Conservation (phyloP, 495 filamentous ascomycete species). For the Penicillium maclennaniae region DNA sequence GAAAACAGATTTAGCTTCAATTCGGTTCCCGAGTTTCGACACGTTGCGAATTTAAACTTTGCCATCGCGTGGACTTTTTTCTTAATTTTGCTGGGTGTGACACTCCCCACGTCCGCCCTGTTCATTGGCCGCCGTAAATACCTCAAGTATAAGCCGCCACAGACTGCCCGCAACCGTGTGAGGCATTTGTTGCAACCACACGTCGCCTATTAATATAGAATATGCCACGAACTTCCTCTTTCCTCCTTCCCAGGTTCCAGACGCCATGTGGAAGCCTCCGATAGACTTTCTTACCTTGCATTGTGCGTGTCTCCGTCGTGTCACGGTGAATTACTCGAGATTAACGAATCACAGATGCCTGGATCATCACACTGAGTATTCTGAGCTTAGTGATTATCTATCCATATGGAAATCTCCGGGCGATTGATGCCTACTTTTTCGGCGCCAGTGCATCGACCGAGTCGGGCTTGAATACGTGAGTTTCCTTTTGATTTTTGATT, state of each 20-base stretch:
- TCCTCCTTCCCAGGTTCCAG: not conserved
- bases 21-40: too few species aligned
- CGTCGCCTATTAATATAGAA: not conserved
- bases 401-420: constrained; percentile 38
- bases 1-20: not conserved
- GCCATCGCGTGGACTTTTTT: too few species aligned
- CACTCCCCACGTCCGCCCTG: too few species aligned
- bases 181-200: not conserved
- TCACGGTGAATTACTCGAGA: not conserved
- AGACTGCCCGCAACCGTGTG: not conserved
- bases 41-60: too few species aligned
- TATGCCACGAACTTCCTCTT: not conserved
- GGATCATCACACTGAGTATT: constrained; percentile 32
- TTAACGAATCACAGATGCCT: constrained; percentile 29
- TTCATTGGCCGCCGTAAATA: not conserved
- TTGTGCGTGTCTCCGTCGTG: constrained; percentile 27
- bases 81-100: too few species aligned
- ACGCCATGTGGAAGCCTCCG: constrained; percentile 26
- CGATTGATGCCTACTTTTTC: constrained; percentile 44
- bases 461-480: constrained; percentile 40
- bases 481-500: constrained; percentile 1
- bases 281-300: constrained; percentile 71
- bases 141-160: not conserved
- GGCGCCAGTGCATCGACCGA: constrained; percentile 40
- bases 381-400: constrained; percentile 34